Evolutionary conservation across 192 early-diverging fungal genomes (phyloP), one percentile per base, ranked within the genome.

Genomic region (Coemansia sp.): DNA sequence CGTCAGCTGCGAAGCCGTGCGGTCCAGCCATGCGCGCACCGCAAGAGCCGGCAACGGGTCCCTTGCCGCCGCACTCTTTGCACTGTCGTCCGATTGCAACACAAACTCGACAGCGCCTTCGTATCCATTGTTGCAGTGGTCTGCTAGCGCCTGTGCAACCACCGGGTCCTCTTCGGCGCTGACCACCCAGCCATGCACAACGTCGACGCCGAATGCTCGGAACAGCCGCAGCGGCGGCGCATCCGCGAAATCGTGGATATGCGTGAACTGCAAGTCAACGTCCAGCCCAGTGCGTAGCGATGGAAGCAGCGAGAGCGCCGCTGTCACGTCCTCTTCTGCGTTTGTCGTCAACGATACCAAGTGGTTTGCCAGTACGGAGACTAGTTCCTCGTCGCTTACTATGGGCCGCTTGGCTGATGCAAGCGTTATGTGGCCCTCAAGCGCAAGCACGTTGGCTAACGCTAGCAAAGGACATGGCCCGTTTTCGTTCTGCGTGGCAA

Each of bases 101-200:
- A 94, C 84, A 63, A 76, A 90, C 57, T 96, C 94, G 0, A 94
- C 92, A 0, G 91, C 85, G 15, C 72, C 76, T 67, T 95, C 94
- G 67, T 98, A 98, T 52, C 84, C 87, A 15, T 84, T 83, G 57
- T 80, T 81, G 58, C 85, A 67, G 11, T 60, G 49, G 7, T 71
- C 42, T 3, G 85, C 78, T 4, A 95, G 68, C 4, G 86, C 65
- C 7, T 69, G 71, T 57, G 87, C 86, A 5, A 89, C 81, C 11
- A 75, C 73, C 14, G 72, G 62, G 52, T 88, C 89, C 7, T 22
- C 15, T 52, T 86, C 75, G 19, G 87, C 85, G 56, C 91, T 90
- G 22, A 86, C 88, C 20, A 91, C 86, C 95, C 95, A 98, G 17
- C 96, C 96, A 76, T 97, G 95, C 45, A 92, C 91, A 9, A 97